Evolutionary conservation across 768 basidiomycete genomes (phyloP), one percentile per base, ranked within the genome.

Genomic region (Termitomyces sp.): DNA sequence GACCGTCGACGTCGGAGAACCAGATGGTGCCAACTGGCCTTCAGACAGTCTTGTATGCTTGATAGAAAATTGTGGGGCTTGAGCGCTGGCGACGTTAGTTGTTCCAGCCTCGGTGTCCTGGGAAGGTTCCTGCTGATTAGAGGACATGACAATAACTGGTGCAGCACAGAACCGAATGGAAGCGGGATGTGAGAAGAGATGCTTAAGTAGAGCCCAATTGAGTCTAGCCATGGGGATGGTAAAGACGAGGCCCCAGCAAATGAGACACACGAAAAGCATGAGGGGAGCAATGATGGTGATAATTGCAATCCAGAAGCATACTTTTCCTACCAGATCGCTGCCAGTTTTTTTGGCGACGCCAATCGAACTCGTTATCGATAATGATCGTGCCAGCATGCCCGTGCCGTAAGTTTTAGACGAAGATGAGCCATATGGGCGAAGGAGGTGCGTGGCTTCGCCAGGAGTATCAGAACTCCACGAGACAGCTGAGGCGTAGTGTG

Each of bases 151-250:
- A 11, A 92, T 81, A 5, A 84, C 76, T 14, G 90, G 95, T 9
- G 97, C 89, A 4, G 94, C 84, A 62, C 95, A 95, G 76, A 99
- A 98, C 53, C 96, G 91, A 62, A 99, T 89, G 40, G 81, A 80
- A 31, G 87, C 86, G 0, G 97, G 95, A 59, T 87, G 86, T 53
- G 79, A 71, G 66, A 87, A 86, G 50, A 99, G 79, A 69, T 91
- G 82, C 45, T 87, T 85, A 67, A 98, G 80, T 43, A 99, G 81
- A n/a, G 85, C 92, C 96, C 96, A 98, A 63, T 87, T 92, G 50
- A 99, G 81, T 69, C 90, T 96, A 32, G 95, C 97, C 97, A 99
- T 99, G 4, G 97, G 97, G 62, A 99, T 90, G 56, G 95, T 91
- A 68, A 99, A 80, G 59, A 99, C 86, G 59, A 94, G 79, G n/a